Conservation (phyloP, 139 green algal species). For the Chlamydomonas sp. region DNA sequence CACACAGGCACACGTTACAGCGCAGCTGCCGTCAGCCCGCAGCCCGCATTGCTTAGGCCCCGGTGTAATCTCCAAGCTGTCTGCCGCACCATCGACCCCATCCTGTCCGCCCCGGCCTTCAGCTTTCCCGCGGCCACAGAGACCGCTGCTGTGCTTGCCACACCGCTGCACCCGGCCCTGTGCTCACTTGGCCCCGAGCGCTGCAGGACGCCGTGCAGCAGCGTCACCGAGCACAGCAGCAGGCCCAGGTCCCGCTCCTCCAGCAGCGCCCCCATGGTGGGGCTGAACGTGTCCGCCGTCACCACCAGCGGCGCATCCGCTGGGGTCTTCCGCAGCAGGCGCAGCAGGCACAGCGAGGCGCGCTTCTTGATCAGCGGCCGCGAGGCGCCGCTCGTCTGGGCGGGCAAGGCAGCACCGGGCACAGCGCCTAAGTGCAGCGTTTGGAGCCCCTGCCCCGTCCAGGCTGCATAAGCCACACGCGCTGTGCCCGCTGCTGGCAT, state of each 20-base stretch:
- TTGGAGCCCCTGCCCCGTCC: too few species aligned
- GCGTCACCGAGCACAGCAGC: constrained; percentile 81
- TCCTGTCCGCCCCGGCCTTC: constrained; percentile 41
- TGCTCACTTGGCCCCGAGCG: constrained; percentile 57
- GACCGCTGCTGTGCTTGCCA: neutral
- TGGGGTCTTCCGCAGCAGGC: constrained; percentile 91
- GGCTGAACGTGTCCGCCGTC: constrained; percentile 64
- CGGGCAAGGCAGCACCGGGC: neutral
- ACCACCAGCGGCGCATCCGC: constrained; percentile 68
- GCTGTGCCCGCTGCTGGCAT: neutral
- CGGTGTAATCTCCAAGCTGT: too few species aligned
- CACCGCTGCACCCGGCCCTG: neutral
- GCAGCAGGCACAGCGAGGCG: constrained; percentile 94
- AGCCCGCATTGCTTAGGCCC: neutral
- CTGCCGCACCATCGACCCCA: constrained; percentile 15
- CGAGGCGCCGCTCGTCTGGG: constrained; percentile 75
- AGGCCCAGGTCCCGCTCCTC: constrained; percentile 94
- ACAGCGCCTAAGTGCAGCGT: neutral
- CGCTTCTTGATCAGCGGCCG: constrained; percentile 96
- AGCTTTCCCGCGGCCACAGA: constrained; percentile 2
- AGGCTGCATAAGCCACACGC: neutral
- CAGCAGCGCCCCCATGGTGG: constrained; percentile 77
- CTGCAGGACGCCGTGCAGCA: constrained; percentile 89
- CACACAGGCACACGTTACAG: neutral
- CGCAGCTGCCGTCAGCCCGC: neutral